phyloP scores from a whole-genome alignment of 2,329 filamentous ascomycete species.

The Pseudogymnoascus pannorum region DNA sequence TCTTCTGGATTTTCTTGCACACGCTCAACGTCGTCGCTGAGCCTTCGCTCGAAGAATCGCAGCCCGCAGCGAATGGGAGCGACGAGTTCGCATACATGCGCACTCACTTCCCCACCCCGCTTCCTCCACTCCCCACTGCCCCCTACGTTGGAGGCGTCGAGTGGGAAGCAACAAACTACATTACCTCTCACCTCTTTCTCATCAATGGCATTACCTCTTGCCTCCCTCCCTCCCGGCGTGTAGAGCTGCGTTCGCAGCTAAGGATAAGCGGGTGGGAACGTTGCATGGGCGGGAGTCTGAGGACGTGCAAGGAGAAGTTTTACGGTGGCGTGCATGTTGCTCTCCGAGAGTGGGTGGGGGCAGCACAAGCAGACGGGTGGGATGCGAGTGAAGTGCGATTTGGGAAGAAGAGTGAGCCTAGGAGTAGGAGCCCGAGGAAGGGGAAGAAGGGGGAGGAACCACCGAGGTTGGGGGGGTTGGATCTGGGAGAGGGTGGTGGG shows the following conservation, averaged over 20 bases:
- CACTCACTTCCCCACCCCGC: constrained; percentile 73
- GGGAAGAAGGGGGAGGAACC: constrained; percentile 45
- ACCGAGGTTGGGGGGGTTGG: constrained; percentile 56
- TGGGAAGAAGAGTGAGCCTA: constrained; percentile 49
- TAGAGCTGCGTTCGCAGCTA: constrained; percentile 68
- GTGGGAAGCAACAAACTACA: constrained; percentile 97
- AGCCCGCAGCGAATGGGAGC: constrained; percentile 18
- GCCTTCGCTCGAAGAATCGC: constrained; percentile 38
- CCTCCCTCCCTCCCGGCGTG: constrained; percentile 63
- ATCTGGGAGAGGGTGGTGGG: constrained; percentile 38
- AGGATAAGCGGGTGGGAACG: constrained; percentile 85
- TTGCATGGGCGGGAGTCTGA: constrained; percentile 73
- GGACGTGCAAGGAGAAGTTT: constrained; percentile 96
- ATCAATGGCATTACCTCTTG: constrained; percentile 85
- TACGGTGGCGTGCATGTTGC: constrained; percentile 88
- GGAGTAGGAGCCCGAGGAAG: constrained; percentile 35
- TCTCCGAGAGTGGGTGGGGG: constrained; percentile 82
- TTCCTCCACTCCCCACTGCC: constrained; percentile 84
- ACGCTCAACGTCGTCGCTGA: constrained; percentile 79
- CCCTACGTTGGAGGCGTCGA: constrained; percentile 96
- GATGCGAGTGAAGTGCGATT: constrained; percentile 72
- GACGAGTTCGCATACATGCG: constrained; percentile 52
- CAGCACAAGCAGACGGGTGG: constrained; percentile 83
- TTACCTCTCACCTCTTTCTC: constrained; percentile 86
- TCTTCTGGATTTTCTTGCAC: constrained; percentile 98